phyloP scores from a whole-genome alignment of 768 basidiomycete genomes.

The Fistulinella prunicolor region DNA sequence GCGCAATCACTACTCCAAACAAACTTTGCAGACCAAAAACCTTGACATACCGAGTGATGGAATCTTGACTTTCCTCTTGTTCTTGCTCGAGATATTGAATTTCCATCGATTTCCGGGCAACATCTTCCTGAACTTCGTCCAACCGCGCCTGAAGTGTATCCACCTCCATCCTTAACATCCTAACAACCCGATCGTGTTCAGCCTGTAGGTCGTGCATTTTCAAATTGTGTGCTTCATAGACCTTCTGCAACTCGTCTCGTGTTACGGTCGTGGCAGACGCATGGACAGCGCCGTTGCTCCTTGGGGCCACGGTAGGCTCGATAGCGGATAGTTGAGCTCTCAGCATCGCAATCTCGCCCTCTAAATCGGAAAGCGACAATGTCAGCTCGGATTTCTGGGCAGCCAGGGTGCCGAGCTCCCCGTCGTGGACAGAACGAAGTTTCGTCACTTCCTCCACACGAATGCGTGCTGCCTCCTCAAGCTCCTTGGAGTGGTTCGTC shows the following conservation, averaged over 20 bases:
- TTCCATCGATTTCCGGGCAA: constrained; percentile 75
- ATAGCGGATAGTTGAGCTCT: constrained; percentile 52
- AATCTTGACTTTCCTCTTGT: constrained; percentile 71
- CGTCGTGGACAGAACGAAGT: constrained; percentile 56
- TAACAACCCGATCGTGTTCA: constrained; percentile 57
- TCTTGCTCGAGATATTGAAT: constrained; percentile 77
- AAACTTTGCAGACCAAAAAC: constrained; percentile 59
- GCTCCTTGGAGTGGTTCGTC: constrained; percentile 62
- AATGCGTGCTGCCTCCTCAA: constrained; percentile 69
- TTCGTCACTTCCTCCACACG: constrained; percentile 71
- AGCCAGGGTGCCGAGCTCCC: constrained; percentile 54
- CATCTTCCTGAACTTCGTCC: constrained; percentile 55
- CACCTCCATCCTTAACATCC: constrained; percentile 53
- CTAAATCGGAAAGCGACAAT: constrained; percentile 65
- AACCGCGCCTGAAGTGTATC: constrained; percentile 48
- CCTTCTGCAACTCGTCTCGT: constrained; percentile 70
- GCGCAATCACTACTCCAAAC: constrained; percentile 47
- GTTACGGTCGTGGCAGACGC: constrained; percentile 47
- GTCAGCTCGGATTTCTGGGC: constrained; percentile 62
- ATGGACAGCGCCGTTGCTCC: constrained; percentile 49
- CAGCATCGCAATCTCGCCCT: constrained; percentile 70
- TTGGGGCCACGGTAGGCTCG: constrained; percentile 46
- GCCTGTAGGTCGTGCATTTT: constrained; percentile 74
- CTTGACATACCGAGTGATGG: constrained; percentile 74
- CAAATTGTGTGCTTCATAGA: constrained; percentile 83